These are phyloP conservation scores for Deinandra increscens DNA, from an alignment of 129 eudicot genomes.

Conservation along the genomic window DNA sequence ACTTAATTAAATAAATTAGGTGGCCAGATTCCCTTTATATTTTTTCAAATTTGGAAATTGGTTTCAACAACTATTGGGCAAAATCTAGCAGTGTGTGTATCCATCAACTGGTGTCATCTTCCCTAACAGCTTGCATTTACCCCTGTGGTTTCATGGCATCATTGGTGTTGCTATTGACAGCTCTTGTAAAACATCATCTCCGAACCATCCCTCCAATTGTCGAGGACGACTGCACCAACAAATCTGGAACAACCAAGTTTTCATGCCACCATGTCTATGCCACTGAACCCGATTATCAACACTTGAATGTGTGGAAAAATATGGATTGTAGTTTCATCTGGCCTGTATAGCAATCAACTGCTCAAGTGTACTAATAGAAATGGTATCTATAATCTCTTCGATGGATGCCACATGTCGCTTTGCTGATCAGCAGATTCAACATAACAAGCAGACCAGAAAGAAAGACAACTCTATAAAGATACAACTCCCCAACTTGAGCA, in stretches of 20 bases:
- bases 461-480: neutral
- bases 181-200: slow-evolving; percentile 19
- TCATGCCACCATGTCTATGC: slow-evolving; percentile 12
- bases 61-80: neutral
- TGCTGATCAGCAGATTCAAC: neutral
- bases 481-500: too few species aligned
- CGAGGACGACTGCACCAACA: neutral
- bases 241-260: slow-evolving; percentile 16
- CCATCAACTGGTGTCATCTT: slow-evolving; percentile 2
- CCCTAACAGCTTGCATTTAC: neutral
- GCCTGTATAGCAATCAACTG: slow-evolving; percentile 17
- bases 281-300: slow-evolving; percentile 9
- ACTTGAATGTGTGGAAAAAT: slow-evolving; percentile 14
- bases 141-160: slow-evolving; percentile 23
- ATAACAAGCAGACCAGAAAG: neutral
- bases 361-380: neutral
- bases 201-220: neutral
- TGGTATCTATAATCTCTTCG: neutral
- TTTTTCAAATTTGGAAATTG: slow-evolving; percentile 12
- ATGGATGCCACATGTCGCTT: neutral
- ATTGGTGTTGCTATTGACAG: slow-evolving; percentile 27
- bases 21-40: slow-evolving; percentile 24
- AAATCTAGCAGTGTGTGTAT: neutral
- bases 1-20: slow-evolving; percentile 5
- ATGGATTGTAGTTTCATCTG: slow-evolving; percentile 28